Conservation (phyloP, 768 basidiomycete genomes). For the Guyanaporus albipodus region DNA sequence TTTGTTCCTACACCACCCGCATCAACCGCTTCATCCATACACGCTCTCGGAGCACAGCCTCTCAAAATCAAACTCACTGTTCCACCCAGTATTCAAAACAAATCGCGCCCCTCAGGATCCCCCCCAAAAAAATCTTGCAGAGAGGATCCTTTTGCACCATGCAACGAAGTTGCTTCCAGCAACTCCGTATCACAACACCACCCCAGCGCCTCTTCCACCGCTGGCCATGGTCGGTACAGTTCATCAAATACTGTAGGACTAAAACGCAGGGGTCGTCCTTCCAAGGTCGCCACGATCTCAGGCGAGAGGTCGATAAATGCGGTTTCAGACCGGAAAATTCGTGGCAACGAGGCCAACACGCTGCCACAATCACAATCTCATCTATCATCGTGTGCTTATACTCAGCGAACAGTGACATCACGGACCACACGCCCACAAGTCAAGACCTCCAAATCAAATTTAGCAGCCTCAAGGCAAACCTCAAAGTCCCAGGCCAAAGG, state of each 20-base stretch:
- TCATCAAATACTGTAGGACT: conserved; percentile 21
- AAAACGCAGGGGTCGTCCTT: conserved; percentile 56
- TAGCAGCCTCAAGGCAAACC: conserved; percentile 30
- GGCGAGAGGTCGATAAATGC: conserved; percentile 22
- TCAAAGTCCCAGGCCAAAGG: conserved; percentile 39
- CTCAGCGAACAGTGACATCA: conserved; percentile 22
- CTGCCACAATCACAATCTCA: conserved; percentile 36
- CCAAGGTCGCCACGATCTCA: conserved; percentile 41
- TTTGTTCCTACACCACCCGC: conserved; percentile 37
- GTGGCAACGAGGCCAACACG: conserved; percentile 33
- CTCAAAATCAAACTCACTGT: conserved; percentile 76
- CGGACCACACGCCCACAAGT: conserved; percentile 21
- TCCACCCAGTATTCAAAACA: conserved; percentile 52
- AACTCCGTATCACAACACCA: conserved; percentile 14
- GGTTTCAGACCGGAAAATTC: conserved; percentile 21
- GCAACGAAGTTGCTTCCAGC: conserved; percentile 36
- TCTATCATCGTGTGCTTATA: conserved; percentile 25
- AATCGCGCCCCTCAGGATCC: conserved; percentile 29
- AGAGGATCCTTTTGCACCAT: conserved; percentile 30
- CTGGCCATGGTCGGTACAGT: conserved; percentile 23
- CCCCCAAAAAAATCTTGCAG: conserved; percentile 28
- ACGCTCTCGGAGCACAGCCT: conserved; percentile 27
- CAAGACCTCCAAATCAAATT: conserved; percentile 29
- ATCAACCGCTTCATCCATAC: conserved; percentile 33
- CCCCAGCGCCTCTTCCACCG: conserved; percentile 23